Evolutionary conservation across 2,329 filamentous ascomycete species (phyloP).

Genomic region (Alternaria alternata): DNA sequence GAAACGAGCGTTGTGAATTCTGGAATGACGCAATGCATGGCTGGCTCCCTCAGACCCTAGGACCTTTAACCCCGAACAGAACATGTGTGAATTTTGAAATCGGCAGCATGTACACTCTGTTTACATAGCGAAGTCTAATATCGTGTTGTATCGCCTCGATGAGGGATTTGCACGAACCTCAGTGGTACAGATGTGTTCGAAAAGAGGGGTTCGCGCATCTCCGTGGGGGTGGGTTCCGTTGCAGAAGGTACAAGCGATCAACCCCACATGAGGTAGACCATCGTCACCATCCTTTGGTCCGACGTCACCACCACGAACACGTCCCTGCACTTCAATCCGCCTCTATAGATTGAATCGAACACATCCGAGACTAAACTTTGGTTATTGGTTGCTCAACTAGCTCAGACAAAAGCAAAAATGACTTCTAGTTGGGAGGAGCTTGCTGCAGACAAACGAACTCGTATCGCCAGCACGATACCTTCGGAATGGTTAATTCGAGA

Average conservation of each 20-base stretch:
- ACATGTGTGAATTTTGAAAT: background rate
- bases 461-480: slow-evolving; percentile 33
- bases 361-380: background rate
- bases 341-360: background rate
- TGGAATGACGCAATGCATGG: background rate
- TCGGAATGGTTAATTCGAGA: slow-evolving; percentile 27
- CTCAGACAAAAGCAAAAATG: background rate
- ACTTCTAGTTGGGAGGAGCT: slow-evolving; percentile 28
- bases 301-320: background rate
- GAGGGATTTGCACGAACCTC: background rate
- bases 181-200: background rate
- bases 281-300: background rate
- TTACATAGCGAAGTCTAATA: background rate
- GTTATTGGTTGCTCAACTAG: background rate
- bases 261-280: background rate
- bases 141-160: background rate
- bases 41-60: background rate
- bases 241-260: background rate
- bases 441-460: slow-evolving; percentile 27
- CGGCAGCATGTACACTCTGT: background rate
- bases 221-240: background rate
- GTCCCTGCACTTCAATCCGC: background rate
- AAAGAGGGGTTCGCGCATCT: background rate
- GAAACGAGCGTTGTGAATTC: background rate
- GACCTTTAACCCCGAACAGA: background rate